phyloP scores from a whole-genome alignment of 768 basidiomycete species.

The Kwoniella shandongensis region DNA sequence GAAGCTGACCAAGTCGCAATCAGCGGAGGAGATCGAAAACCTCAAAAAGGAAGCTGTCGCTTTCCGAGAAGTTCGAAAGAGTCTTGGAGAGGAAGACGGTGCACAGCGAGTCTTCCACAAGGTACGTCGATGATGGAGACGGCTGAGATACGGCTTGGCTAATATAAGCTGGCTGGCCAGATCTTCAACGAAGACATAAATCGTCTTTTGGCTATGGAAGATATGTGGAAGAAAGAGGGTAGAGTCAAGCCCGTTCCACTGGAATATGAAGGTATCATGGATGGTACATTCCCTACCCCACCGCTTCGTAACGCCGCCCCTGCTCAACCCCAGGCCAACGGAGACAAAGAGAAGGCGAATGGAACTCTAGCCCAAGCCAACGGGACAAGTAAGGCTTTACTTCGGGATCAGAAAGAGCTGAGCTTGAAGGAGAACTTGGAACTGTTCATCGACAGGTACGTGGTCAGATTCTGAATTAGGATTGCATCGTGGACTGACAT shows the following conservation, averaged over 20 bases:
- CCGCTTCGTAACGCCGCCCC: slow-evolving; percentile 49
- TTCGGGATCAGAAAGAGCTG: slow-evolving; percentile 81
- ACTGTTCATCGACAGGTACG: slow-evolving; percentile 80
- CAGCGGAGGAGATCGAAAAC: slow-evolving; percentile 81
- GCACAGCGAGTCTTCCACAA: slow-evolving; percentile 79
- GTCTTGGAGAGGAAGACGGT: slow-evolving; percentile 63
- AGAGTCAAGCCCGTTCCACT: slow-evolving; percentile 83
- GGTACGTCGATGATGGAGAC: slow-evolving; percentile 56
- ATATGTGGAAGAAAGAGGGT: slow-evolving; percentile 82
- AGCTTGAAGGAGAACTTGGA: slow-evolving; percentile 75
- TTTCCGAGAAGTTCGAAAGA: slow-evolving; percentile 74
- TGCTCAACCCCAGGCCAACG: neutral
- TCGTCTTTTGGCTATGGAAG: slow-evolving; percentile 85
- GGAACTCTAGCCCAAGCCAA: slow-evolving; percentile 32
- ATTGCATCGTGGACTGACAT: slow-evolving; percentile 1
- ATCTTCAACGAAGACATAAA: slow-evolving; percentile 85
- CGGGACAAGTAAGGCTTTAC: slow-evolving; percentile 41
- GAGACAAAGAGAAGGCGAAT: slow-evolving; percentile 11
- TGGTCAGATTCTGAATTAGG: neutral
- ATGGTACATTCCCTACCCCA: slow-evolving; percentile 60
- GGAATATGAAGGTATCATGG: slow-evolving; percentile 72
- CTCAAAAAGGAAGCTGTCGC: slow-evolving; percentile 85
- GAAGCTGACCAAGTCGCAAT: slow-evolving; percentile 47
- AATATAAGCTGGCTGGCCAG: slow-evolving; percentile 55
- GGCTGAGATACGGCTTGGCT: neutral